phyloP scores from a whole-genome alignment of 1,139 yeast species.

The Candida anutae region DNA sequence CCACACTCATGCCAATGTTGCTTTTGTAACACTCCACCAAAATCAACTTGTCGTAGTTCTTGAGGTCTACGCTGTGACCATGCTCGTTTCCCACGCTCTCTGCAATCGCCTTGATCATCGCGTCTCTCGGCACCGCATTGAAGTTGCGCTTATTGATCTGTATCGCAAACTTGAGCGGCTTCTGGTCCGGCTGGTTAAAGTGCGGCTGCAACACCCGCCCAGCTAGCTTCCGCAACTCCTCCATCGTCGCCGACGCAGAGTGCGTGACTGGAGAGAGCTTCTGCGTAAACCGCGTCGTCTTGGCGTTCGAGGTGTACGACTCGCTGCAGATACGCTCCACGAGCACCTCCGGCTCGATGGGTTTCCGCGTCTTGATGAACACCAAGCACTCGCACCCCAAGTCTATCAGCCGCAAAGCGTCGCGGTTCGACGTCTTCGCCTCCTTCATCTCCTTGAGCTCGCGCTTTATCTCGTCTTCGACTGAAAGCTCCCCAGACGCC shows the following conservation, averaged over 20 bases:
- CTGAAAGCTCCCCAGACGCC: constrained; percentile 36
- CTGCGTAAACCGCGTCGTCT: constrained; percentile 66
- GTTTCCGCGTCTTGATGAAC: constrained; percentile 71
- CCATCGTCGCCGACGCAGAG: constrained; percentile 67
- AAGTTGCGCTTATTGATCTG: constrained; percentile 76
- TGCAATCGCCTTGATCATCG: constrained; percentile 66
- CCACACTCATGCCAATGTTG: constrained; percentile 76
- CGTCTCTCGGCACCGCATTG: constrained; percentile 60
- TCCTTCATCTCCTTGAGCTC: constrained; percentile 58
- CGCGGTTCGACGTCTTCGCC: constrained; percentile 30
- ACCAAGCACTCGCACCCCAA: constrained; percentile 79
- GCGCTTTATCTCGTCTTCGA: constrained; percentile 67
- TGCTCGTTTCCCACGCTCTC: constrained; percentile 61
- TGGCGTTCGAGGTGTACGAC: constrained; percentile 39
- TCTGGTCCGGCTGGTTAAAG: constrained; percentile 51
- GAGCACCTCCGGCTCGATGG: constrained; percentile 69
- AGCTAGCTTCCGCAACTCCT: constrained; percentile 56
- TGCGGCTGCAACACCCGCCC: constrained; percentile 54
- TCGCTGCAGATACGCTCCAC: constrained; percentile 60
- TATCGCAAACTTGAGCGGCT: constrained; percentile 65
- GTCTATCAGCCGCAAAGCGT: constrained; percentile 54
- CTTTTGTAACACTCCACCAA: constrained; percentile 83
- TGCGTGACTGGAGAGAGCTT: constrained; percentile 71
- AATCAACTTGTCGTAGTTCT: constrained; percentile 69
- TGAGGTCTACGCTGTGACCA: constrained; percentile 75